Conservation (phyloP, 129 eudicot genomes). For the Centrapalus pauciflorus region DNA sequence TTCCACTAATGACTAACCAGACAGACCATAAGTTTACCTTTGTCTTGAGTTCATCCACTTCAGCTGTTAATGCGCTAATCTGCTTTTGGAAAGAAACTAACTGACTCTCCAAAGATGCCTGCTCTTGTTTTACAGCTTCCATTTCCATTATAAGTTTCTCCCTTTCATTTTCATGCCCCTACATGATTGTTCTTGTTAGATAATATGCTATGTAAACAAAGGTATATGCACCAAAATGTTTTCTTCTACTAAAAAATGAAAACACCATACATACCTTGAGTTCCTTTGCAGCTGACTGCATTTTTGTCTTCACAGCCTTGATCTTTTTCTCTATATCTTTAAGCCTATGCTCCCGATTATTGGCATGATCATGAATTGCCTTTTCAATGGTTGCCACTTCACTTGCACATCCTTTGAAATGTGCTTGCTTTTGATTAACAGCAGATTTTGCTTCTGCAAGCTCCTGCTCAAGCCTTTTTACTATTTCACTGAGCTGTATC, state of each 20-base stretch:
- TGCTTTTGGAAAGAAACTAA: slow-evolving; percentile 55
- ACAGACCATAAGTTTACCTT: slow-evolving; percentile 42
- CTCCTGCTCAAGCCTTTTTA: slow-evolving; percentile 74
- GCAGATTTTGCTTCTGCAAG: slow-evolving; percentile 72
- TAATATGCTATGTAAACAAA: background rate
- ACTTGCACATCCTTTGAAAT: slow-evolving; percentile 46
- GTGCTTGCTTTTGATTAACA: slow-evolving; percentile 52
- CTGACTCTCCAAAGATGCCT: slow-evolving; percentile 62
- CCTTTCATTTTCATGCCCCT: slow-evolving; percentile 84
- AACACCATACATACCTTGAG: slow-evolving; percentile 54
- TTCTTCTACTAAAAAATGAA: background rate
- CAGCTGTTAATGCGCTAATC: slow-evolving; percentile 47
- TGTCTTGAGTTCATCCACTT: slow-evolving; percentile 55
- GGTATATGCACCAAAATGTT: background rate
- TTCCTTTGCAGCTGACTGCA: slow-evolving; percentile 79
- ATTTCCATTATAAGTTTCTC: slow-evolving; percentile 91
- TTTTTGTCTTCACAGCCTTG: slow-evolving; percentile 58
- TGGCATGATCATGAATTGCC: slow-evolving; percentile 69
- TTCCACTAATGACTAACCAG: too few relatives aligned
- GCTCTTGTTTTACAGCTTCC: slow-evolving; percentile 78
- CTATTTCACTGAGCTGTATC: slow-evolving; percentile 71
- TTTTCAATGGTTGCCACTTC: slow-evolving; percentile 71
- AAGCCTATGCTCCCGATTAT: slow-evolving; percentile 65
- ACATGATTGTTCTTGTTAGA: slow-evolving; percentile 1
- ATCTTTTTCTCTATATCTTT: slow-evolving; percentile 81